Base-by-base conservation (phyloP, 1,284 basidiomycete species). In the Cystobasidiaceae sp. region DNA sequence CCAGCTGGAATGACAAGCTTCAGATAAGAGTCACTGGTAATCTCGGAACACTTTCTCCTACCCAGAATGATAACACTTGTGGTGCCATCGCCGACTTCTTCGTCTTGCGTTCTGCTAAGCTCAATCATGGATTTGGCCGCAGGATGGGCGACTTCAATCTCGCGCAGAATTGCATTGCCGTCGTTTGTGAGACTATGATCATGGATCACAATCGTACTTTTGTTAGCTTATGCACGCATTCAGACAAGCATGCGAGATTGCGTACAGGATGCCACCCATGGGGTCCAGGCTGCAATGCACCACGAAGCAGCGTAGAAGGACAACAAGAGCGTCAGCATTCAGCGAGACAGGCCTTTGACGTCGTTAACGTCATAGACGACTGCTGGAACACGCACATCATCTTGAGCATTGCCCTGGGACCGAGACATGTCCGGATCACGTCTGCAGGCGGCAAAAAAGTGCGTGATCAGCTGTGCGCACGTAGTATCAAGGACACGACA, bases 111-210 rank as follows among this genome's bases (percentile, higher is more conserved):
- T 75, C 93, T 81, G 74, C 90, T 89, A 21, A 98, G 85, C 79
- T 99, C 94, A 72, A 98, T 97, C 94, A 98, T 98, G 72, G 93
- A 94, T 81, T 97, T 98, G 33, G 94, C 94, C 27, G 94, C 94
- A 0, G 96, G 96, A 74, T 97, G 94, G 3, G 92, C 92, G 27
- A 98, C 93, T 70, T 98, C 94, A 70, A 97, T 97, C 78, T 98
- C 94, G 67, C 94, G 86, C 41, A 97, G 80, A 71, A 98, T 97
- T 8, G 93, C 93, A 74, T 97, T 96, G 23, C 96, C 94, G 75
- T 98, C 94, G 77, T 97, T 97, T 4, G 94, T 98, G 48, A 97
- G 80, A 68, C 90, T 93, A 71, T 46, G 51, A 61, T 45, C 32
- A 72, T 11, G n/a, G n/a, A 56, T 9, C 9, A 28, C 34, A 19